A percentile compares a stretch with the other conserved stretches of the same genome.
These are phyloP conservation scores for Kwoniella europaea DNA, from an alignment of 768 basidiomycete species.

Conservation along the genomic window DNA sequence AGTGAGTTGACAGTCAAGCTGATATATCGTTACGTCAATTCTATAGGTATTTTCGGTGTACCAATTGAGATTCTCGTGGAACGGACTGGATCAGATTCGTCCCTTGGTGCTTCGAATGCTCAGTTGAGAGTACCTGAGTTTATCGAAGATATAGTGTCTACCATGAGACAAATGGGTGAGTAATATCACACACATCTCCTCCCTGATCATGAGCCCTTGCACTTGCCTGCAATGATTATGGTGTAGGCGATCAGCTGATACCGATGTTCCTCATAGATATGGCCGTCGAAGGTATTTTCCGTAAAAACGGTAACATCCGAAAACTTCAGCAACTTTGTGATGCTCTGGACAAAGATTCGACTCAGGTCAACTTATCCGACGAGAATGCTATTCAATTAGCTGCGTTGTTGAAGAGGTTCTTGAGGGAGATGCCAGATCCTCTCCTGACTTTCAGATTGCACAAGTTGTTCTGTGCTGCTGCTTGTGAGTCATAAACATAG, in stretches of 20 bases:
- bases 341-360: constrained; percentile 90
- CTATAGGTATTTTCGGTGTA: constrained; percentile 84
- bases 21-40: constrained; percentile 3
- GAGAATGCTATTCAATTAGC: constrained; percentile 98
- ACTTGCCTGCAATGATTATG: no score
- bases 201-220: no score
- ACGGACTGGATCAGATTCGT: constrained; percentile 91
- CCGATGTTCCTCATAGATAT: constrained; percentile 69
- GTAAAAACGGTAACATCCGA: constrained; percentile 96
- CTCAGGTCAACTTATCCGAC: constrained; percentile 84
- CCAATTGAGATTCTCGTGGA: constrained; percentile 92
- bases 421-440: constrained; percentile 94
- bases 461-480: constrained; percentile 81
- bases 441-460: constrained; percentile 93
- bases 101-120: constrained; percentile 80
- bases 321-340: constrained; percentile 88
- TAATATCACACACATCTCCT: constrained; percentile 12
- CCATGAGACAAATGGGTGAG: constrained; percentile 99
- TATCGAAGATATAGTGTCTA: constrained; percentile 95
- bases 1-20: background rate
- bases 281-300: constrained; percentile 98
- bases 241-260: background rate
- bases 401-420: constrained; percentile 93
- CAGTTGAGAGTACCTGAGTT: constrained; percentile 92
- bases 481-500: constrained; percentile 67